These are phyloP conservation scores for Flagelloscypha sp. DNA, from an alignment of 768 basidiomycete species.

Conservation along the genomic window DNA sequence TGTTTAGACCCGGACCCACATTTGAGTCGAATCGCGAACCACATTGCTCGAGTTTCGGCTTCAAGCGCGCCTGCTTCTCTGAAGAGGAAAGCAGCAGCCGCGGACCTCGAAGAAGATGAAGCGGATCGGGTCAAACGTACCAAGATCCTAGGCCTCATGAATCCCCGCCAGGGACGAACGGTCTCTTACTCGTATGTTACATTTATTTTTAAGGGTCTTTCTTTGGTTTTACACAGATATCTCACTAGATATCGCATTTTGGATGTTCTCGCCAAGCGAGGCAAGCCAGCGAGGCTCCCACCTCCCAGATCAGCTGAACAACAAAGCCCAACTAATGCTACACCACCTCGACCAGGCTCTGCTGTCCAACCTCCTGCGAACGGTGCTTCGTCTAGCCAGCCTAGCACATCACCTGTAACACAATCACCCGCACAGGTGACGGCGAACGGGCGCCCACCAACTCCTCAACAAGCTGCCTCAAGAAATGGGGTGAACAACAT, in stretches of 20 bases:
- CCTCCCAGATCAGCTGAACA: no score
- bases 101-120: conserved; percentile 72
- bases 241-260: conserved; percentile 46
- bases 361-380: no score
- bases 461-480: no score
- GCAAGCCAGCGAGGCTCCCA: no score
- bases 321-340: no score
- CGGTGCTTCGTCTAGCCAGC: no score
- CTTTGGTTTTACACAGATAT: conserved; percentile 2
- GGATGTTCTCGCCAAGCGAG: no score
- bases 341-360: no score
- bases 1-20: conserved; percentile 77
- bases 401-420: no score
- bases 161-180: conserved; percentile 43
- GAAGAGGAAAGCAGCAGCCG: conserved; percentile 65
- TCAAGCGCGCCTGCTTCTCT: conserved; percentile 66
- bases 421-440: no score
- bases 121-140: conserved; percentile 61
- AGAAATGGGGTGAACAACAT: no score
- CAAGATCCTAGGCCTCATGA: conserved; percentile 78
- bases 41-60: conserved; percentile 61
- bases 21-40: conserved; percentile 68
- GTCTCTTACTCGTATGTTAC: conserved; percentile 45
- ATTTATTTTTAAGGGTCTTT: conserved; percentile 14
- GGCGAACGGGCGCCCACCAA: no score